These are phyloP conservation scores for Asterochloris erici DNA, from an alignment of 139 green algal species.

Conservation along the genomic window DNA sequence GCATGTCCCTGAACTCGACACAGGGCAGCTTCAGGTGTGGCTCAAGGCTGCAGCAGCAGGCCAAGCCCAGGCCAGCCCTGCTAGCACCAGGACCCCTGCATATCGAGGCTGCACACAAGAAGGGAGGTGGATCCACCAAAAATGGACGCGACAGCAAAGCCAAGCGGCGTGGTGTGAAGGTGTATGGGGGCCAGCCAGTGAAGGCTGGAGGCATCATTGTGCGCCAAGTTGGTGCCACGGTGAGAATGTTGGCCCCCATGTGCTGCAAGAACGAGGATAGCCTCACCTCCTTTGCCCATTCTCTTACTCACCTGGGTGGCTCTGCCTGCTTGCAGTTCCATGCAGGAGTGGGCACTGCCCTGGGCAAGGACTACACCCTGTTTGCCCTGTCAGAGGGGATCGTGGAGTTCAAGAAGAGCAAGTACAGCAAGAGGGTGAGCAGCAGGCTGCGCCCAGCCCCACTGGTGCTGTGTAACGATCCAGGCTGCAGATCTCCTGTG, in stretches of 20 bases:
- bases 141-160: slow-evolving; percentile 94
- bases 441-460: not conserved
- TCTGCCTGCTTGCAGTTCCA: slow-evolving; percentile 62
- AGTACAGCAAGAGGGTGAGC: slow-evolving; percentile 30
- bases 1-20: not conserved
- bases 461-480: not conserved
- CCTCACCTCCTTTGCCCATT: not conserved
- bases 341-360: slow-evolving; percentile 79
- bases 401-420: slow-evolving; percentile 82
- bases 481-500: no score
- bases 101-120: slow-evolving; percentile 16
- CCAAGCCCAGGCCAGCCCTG: not conserved
- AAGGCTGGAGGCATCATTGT: slow-evolving; percentile 95
- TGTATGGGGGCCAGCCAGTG: slow-evolving; percentile 92
- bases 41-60: not conserved
- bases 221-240: slow-evolving; percentile 84
- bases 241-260: slow-evolving; percentile 25
- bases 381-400: slow-evolving; percentile 84
- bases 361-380: slow-evolving; percentile 93
- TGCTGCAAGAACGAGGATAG: not conserved
- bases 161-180: slow-evolving; percentile 92
- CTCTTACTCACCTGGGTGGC: no score
- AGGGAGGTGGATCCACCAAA: slow-evolving; percentile 86
- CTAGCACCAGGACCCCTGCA: not conserved
- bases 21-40: slow-evolving; percentile 7